Evolutionary conservation across 2,329 filamentous ascomycete genomes (phyloP).

Genomic region (Apiospora rasikravindrae): DNA sequence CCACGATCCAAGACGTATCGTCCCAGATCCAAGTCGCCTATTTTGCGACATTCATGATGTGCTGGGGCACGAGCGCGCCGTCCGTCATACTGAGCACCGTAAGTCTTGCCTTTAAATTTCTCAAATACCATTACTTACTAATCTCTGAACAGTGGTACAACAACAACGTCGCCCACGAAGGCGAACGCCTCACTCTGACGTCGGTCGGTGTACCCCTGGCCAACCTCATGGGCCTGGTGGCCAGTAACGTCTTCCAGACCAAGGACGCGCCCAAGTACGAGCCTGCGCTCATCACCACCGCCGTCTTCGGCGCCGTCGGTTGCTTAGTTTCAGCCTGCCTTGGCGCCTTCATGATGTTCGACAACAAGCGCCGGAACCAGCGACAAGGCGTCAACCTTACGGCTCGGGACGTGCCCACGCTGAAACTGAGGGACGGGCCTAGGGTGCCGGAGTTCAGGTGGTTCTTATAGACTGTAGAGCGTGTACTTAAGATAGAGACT

Average conservation of each 20-base stretch:
- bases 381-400: conserved; percentile 59
- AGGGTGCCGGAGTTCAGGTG: conserved; percentile 60
- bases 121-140: conserved; percentile 6
- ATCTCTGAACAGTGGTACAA: conserved; percentile 65
- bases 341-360: conserved; percentile 67
- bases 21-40: conserved; percentile 70
- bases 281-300: conserved; percentile 69
- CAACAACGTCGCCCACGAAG: conserved; percentile 82
- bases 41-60: conserved; percentile 82
- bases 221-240: conserved; percentile 77
- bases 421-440: conserved; percentile 60
- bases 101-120: conserved; percentile 22
- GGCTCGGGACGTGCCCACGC: conserved; percentile 63
- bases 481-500: background rate
- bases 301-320: conserved; percentile 66
- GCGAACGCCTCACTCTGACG: conserved; percentile 71
- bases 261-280: conserved; percentile 70
- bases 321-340: conserved; percentile 59
- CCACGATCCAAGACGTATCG: conserved; percentile 68
- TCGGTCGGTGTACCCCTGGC: conserved; percentile 75
- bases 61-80: conserved; percentile 77
- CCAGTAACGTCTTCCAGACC: conserved; percentile 69
- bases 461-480: conserved; percentile 51
- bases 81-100: conserved; percentile 64
- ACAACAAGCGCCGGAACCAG: conserved; percentile 66